Evolutionary conservation across 331 rosid genomes (phyloP).

Genomic region (Phaseolus coccineus): DNA sequence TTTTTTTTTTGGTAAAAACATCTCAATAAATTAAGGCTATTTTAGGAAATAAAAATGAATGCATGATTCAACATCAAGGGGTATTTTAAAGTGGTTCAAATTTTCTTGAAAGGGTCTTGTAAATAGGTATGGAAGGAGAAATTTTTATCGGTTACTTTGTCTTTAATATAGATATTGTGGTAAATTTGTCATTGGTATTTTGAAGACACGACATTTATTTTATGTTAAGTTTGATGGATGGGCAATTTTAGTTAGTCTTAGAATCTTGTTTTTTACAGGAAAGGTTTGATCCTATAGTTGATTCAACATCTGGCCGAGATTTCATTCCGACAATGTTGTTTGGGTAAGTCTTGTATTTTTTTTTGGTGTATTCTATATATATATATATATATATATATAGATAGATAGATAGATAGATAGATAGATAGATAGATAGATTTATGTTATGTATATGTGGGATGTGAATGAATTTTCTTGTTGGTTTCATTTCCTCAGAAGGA

Average conservation of each 20-base stretch:
- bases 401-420: no score
- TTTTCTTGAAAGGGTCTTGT: no score
- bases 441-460: not conserved
- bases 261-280: slow-evolving; percentile 46
- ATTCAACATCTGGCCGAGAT: slow-evolving; percentile 70
- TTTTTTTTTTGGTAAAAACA: no score
- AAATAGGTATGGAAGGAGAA: no score
- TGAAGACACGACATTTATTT: not conserved
- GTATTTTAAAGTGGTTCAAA: no score
- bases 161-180: no score
- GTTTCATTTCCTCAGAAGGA: slow-evolving; percentile 59
- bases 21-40: no score
- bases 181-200: not conserved
- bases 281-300: slow-evolving; percentile 86
- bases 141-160: not conserved
- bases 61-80: no score
- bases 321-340: slow-evolving; percentile 74
- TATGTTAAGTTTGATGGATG: not conserved
- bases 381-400: not conserved
- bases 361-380: not conserved
- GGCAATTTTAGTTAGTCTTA: not conserved
- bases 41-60: no score
- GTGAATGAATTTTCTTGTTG: slow-evolving; percentile 2
- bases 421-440: not conserved
- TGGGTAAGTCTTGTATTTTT: slow-evolving; percentile 57